Evolutionary conservation across 768 basidiomycete genomes (phyloP), one percentile per base, ranked within the genome.

Genomic region (Tulasnella sp.): DNA sequence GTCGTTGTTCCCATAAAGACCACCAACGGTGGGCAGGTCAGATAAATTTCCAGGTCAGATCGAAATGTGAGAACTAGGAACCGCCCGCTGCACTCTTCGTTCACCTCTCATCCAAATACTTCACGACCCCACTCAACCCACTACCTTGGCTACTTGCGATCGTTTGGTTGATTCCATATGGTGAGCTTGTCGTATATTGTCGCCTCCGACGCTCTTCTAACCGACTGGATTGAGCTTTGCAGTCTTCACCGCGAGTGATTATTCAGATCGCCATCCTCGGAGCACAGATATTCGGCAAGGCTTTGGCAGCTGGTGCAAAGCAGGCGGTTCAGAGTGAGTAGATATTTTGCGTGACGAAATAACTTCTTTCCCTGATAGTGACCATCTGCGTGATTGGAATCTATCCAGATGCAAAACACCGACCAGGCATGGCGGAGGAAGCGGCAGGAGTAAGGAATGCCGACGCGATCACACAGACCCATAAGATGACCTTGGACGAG

Each of bases 401-500:
- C n/a, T n/a, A n/a, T n/a, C 19, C 60, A 96, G 92, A 96, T 77
- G 90, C 90, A 52, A 87, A 88, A 67, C 77, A 84, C 48, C 74
- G 81, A 45, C 87, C 92, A 63, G 83, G 87, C 57, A 82, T 76
- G 2, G 81, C 75, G 2, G 73, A 75, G 34, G 87, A 89, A 61
- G 81, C 80, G 19, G 81, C 81, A 12, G 89, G 89, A 42, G 79
- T 88, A 17, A 80, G 83, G 42, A 74, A 84, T 51, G 86, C 75
- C 11, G 90, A 92, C 76, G 81, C 79, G 66, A 73, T 96, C 41
- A 91, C 89, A 53, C 80, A 85, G 63, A 81, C 87, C 63, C 83
- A 92, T 66, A 82, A 85, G 52, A 93, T 99, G 92, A 92, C 91
- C 5, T 66, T 94, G 65, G 93, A 97, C 65, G 96, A 99, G 73